Conservation (phyloP, 805 yeast genomes). For the Middelhovenomyces tepae region DNA sequence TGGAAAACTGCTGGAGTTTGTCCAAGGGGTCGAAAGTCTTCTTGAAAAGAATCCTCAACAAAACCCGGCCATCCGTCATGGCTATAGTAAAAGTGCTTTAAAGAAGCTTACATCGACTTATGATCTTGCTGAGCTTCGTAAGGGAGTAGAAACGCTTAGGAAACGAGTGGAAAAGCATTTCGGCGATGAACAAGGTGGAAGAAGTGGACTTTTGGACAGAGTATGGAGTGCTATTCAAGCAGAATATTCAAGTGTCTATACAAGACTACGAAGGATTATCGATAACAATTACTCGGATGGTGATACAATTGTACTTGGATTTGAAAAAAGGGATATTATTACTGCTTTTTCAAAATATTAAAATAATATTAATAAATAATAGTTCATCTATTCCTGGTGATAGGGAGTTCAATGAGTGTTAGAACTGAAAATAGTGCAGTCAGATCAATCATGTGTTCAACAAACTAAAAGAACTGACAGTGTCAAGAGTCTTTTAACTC, state of each 20-base stretch:
- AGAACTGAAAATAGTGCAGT: too few species aligned
- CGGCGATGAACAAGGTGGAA: too few species aligned
- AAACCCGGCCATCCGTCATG: slow-evolving; percentile 51
- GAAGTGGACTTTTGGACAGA: slow-evolving; percentile 46
- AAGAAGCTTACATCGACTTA: slow-evolving; percentile 48
- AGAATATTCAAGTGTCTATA: slow-evolving; percentile 47
- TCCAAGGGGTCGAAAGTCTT: slow-evolving; percentile 52
- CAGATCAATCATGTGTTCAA: too few species aligned
- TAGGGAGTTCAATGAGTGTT: too few species aligned
- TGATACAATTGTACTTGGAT: slow-evolving; percentile 41
- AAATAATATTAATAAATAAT: too few species aligned
- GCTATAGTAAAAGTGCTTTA: slow-evolving; percentile 52
- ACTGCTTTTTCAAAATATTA: slow-evolving; percentile 35
- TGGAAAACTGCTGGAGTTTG: slow-evolving; percentile 60
- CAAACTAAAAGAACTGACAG: too few species aligned
- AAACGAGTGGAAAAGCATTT: slow-evolving; percentile 51
- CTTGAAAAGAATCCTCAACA: slow-evolving; percentile 30
- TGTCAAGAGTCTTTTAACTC: too few species aligned
- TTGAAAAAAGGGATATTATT: slow-evolving; percentile 48
- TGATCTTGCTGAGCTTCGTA: slow-evolving; percentile 48
- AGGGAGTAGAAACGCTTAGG: slow-evolving; percentile 46
- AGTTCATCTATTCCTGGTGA: too few species aligned
- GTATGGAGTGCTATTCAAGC: slow-evolving; percentile 67
- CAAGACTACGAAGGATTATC: slow-evolving; percentile 46
- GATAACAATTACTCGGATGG: slow-evolving; percentile 38